Evolutionary conservation across 371 early-diverging fungal species (phyloP).

Genomic region (Rhizopus arrhizus): DNA sequence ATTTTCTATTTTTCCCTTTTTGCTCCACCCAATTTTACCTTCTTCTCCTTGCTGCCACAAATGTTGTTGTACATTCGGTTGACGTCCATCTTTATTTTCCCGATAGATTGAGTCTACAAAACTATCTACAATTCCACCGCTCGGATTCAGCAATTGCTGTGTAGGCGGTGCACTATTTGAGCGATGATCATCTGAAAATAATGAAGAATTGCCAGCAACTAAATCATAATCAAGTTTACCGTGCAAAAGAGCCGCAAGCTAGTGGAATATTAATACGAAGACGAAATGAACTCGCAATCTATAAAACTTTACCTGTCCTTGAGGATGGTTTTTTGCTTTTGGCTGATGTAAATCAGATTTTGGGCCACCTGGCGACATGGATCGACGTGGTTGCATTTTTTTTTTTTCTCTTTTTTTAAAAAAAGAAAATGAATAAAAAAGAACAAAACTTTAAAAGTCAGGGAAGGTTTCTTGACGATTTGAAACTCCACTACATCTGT

Average conservation of each 20-base stretch:
- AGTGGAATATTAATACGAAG: neutral
- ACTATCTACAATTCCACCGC: neutral
- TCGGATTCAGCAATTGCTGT: conserved; percentile 17
- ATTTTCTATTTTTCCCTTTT: neutral
- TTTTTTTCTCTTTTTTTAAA: neutral
- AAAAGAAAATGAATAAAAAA: conserved; percentile 11
- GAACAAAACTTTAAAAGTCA: neutral
- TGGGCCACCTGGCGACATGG: conserved; percentile 32
- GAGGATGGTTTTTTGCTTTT: conserved; percentile 43
- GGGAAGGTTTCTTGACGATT: neutral
- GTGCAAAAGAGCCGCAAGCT: conserved; percentile 49
- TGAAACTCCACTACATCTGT: neutral
- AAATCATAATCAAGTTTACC: conserved; percentile 47
- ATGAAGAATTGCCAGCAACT: conserved; percentile 21
- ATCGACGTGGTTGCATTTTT: conserved; percentile 27
- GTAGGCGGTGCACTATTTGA: conserved; percentile 48
- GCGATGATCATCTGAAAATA: conserved; percentile 40
- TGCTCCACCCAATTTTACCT: conserved; percentile 5
- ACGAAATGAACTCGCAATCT: neutral
- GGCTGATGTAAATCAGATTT: conserved; percentile 47
- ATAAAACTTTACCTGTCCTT: conserved; percentile 40
- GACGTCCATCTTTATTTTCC: conserved; percentile 7
- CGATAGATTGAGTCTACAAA: conserved; percentile 2
- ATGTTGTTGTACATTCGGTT: conserved; percentile 16
- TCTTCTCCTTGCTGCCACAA: conserved; percentile 35